Base-by-base conservation (phyloP, 2,329 filamentous ascomycete genomes). In the Arthrocladium fulminans region DNA sequence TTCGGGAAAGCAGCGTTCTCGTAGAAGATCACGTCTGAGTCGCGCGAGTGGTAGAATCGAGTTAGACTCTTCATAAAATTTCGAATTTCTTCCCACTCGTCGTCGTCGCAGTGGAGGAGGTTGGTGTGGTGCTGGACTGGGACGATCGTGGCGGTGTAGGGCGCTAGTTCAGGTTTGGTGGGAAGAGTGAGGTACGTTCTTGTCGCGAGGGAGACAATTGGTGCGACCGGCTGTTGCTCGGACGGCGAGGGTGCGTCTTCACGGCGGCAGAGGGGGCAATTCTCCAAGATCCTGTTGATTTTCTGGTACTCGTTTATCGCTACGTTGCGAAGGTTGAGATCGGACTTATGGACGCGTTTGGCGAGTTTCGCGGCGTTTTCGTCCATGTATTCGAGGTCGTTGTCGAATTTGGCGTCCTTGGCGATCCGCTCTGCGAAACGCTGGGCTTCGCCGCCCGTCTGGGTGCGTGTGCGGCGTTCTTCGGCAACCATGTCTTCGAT, bases 31-130 rank as follows among this genome's bases (percentile, higher is more conserved):
- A 97, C 89, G 59, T 92, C 87, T 45, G 86, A 84, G 9, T 89
- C 88, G 65, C 94, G 88, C 37, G 89, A 85, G 68, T 94, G 88
- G 67, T 97, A 98, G 79, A 96, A 84, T 38, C 90, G 81, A 3
- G 85, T 96, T 17, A 98, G 75, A 50, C 81, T 85, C 71, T 98
- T 98, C 90, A 97, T 97, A 63, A 98, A 98, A 65, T 98, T 98
- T 57, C 92, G 85, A 4, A 98, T 83, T 67, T 98, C 92, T 63
- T 98, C 92, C 94, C 94, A 98, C 65, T 98, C 92, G 62, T 98
- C 92, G 61, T 98, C 90, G 65, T 97, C 90, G 65, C 92, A 98
- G 66, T 96, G 90, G n/a, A 98, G 73, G 0, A 98, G 79, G 64
- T 97, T 98, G 20, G 75, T 81, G 45, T 83, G 83, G 64, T 98